Base-by-base conservation (phyloP, 331 rosid genomes). In the Quercus phellos region DNA sequence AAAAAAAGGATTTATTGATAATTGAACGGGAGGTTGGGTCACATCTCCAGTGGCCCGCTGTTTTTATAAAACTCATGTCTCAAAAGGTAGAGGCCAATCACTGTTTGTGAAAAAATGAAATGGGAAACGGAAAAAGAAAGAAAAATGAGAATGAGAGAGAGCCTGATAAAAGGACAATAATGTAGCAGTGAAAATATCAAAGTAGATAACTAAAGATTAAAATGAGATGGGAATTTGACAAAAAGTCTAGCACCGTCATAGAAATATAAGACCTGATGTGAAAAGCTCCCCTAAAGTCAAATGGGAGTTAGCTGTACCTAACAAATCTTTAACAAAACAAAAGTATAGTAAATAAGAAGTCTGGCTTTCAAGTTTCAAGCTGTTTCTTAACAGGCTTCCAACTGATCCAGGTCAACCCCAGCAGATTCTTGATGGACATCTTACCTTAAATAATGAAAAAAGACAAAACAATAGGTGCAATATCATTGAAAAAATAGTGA, bases 261-360 rank as follows among this genome's bases (percentile, higher is more conserved):
- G 51, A 18, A 32, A 30, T 46, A 43, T 70, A 27, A 55, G 76
- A 78, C 60, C 54, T 9, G 30, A 78, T 11, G 5, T 51, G 29
- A 58, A 56, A 74, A 69, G 70, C 70, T 78, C 72, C 71, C 32
- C 30, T 27, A 29, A 60, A 51, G 59, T 43, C 58, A 70, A 42
- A 30, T 19, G 26, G 7, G 24, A 42, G 38, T 78, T 78, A 55
- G 83, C 29, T 83, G 77, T 74, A 78, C 74, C 80, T 60, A 78
- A 38, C 46, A 38, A 78, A 69, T 51, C 30, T 78, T 38, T 26
- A n/a, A 70, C 53, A 42, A 26, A n/a, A 70, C 53, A 42, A 26
- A 51, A 9, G 51, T 2, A 17, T 14, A 46, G 53, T 46, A 46
- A 46, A 46, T 11, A 46, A 46, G 66, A 30, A 29, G 58, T 24